phyloP scores from a whole-genome alignment of 768 basidiomycete species.

The Thelephora ganbajun region DNA sequence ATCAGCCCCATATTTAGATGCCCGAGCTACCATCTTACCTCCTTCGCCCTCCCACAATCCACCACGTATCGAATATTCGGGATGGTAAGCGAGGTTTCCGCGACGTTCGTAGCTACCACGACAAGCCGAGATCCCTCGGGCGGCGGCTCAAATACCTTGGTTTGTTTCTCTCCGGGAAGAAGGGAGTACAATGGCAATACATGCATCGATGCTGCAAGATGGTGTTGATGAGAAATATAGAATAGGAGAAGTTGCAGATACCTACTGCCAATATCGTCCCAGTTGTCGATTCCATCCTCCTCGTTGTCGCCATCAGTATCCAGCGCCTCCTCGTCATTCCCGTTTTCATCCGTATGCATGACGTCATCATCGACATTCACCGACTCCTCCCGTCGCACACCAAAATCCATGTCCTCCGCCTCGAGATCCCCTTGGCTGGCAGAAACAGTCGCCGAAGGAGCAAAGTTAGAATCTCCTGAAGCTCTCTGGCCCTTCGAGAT shows the following conservation, averaged over 20 bases:
- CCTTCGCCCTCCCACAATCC: slow-evolving; percentile 90
- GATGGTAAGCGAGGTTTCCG: slow-evolving; percentile 94
- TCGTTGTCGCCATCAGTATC: slow-evolving; percentile 58
- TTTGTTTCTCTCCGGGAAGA: slow-evolving; percentile 85
- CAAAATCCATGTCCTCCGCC: slow-evolving; percentile 69
- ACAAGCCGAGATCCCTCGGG: slow-evolving; percentile 75
- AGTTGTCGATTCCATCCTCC: slow-evolving; percentile 41
- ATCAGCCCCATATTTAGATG: slow-evolving; percentile 1
- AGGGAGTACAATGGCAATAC: slow-evolving; percentile 90
- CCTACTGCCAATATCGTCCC: slow-evolving; percentile 57
- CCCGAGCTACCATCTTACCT: slow-evolving; percentile 31
- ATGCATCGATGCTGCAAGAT: slow-evolving; percentile 70
- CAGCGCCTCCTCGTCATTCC: slow-evolving; percentile 50
- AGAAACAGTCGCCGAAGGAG: slow-evolving; percentile 34
- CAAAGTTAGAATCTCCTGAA: slow-evolving; percentile 13
- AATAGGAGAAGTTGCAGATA: slow-evolving; percentile 3
- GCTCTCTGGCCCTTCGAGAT: slow-evolving; percentile 5
- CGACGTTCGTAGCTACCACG: slow-evolving; percentile 91
- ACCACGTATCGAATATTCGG: slow-evolving; percentile 97
- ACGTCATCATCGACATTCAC: slow-evolving; percentile 51
- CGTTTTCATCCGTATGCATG: slow-evolving; percentile 30
- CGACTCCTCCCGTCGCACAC: slow-evolving; percentile 25
- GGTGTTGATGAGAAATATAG: not conserved
- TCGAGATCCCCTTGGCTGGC: slow-evolving; percentile 37
- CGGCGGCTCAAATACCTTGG: slow-evolving; percentile 80